phyloP scores from a whole-genome alignment of 352 stramenopile genomes.

The Pythium rhizo-oryzae region DNA sequence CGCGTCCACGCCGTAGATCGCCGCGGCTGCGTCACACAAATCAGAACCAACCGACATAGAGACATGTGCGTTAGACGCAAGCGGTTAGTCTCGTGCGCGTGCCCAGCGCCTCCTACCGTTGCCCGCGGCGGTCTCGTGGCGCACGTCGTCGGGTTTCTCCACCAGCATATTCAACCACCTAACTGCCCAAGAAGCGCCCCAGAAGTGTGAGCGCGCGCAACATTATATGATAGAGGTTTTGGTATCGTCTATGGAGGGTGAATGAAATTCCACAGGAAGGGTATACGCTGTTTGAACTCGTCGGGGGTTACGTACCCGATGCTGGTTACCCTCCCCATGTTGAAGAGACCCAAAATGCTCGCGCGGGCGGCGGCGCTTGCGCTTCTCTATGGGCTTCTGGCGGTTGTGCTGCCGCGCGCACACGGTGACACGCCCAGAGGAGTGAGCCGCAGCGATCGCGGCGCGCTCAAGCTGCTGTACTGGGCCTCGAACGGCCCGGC shows the following conservation, averaged over 20 bases:
- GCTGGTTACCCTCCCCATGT: neutral
- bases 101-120: conserved; percentile 35
- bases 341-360: neutral
- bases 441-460: conserved; percentile 46
- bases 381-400: neutral
- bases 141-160: conserved; percentile 79
- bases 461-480: conserved; percentile 67
- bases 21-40: conserved; percentile 41
- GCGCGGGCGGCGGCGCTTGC: too few relatives aligned
- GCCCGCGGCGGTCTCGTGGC: conserved; percentile 71
- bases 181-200: neutral
- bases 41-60: too few relatives aligned
- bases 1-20: conserved; percentile 86
- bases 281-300: neutral
- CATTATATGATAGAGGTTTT: conserved; percentile 28
- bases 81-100: neutral
- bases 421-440: conserved; percentile 7
- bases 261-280: conserved; percentile 7
- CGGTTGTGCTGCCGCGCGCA: too few relatives aligned
- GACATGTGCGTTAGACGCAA: neutral
- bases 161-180: conserved; percentile 58
- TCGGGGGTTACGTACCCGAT: too few relatives aligned
- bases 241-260: too few relatives aligned
- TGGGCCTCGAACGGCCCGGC: conserved; percentile 59
- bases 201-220: conserved; percentile 11